Conservation (phyloP, 2,329 filamentous ascomycete genomes). For the Epichloe typhina region DNA sequence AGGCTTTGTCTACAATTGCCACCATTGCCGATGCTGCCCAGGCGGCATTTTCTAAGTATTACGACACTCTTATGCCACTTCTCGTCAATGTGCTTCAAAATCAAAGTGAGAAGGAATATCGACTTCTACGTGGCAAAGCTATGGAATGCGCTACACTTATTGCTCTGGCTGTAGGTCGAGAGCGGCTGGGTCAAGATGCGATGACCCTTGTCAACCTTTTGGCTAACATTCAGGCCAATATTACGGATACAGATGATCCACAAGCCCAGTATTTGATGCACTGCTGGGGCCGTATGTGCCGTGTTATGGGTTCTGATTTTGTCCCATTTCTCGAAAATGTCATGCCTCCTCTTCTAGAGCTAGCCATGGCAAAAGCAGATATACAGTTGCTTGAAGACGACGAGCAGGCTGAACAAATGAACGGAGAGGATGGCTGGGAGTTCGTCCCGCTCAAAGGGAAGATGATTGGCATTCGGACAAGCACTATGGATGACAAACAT, state of each 20-base stretch:
- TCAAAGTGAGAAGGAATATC: constrained; percentile 87
- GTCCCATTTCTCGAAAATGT: constrained; percentile 84
- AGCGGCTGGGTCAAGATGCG: constrained; percentile 79
- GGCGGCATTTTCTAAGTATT: constrained; percentile 88
- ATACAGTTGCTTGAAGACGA: constrained; percentile 94
- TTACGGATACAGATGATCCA: constrained; percentile 84
- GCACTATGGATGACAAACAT: constrained; percentile 94
- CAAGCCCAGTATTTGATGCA: constrained; percentile 96
- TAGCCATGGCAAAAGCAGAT: constrained; percentile 90
- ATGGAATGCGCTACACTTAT: constrained; percentile 99
- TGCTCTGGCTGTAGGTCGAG: constrained; percentile 85
- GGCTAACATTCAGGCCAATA: constrained; percentile 72
- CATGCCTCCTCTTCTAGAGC: constrained; percentile 83
- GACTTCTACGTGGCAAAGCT: constrained; percentile 83
- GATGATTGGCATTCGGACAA: constrained; percentile 96
- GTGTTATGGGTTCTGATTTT: constrained; percentile 82
- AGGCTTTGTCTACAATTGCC: constrained; percentile 92
- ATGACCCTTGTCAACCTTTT: constrained; percentile 79
- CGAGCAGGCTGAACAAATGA: constrained; percentile 81
- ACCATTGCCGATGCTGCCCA: constrained; percentile 98
- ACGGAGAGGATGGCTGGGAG: constrained; percentile 96
- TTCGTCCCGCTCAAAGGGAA: constrained; percentile 93
- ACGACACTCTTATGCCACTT: constrained; percentile 88
- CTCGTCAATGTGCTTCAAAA: constrained; percentile 79
- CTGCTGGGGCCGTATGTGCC: constrained; percentile 98